phyloP scores from a whole-genome alignment of 1,284 basidiomycete species.

The Leccinum variabile region DNA sequence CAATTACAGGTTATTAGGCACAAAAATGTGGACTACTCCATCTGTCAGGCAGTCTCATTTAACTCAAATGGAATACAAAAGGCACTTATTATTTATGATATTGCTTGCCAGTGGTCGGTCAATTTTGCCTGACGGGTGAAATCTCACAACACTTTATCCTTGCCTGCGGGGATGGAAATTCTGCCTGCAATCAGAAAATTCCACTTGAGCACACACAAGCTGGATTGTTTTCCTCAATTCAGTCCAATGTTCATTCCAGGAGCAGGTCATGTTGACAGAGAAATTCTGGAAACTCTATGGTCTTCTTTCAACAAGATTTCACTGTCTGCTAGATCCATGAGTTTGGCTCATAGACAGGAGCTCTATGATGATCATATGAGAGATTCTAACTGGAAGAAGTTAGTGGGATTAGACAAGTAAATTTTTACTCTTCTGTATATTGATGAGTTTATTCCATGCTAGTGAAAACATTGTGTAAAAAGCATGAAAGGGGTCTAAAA shows the following conservation, averaged over 20 bases:
- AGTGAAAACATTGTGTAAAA: not conserved
- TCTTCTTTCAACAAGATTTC: conserved; percentile 19
- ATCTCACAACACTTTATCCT: not conserved
- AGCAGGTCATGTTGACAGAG: conserved; percentile 13
- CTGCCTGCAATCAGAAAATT: conserved; percentile 14
- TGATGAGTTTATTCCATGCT: not conserved
- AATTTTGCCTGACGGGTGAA: conserved; percentile 7
- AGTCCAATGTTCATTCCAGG: conserved; percentile 15
- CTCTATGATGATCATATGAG: conserved; percentile 20
- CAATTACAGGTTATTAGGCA: conserved; percentile 5
- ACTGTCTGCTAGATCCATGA: conserved; percentile 16
- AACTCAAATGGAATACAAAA: conserved; percentile 6
- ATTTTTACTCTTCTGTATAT: not conserved
- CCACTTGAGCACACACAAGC: conserved; percentile 16
- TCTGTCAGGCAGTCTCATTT: conserved; percentile 12
- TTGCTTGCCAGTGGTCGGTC: conserved; percentile 15
- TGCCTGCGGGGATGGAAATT: conserved; percentile 7
- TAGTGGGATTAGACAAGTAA: not conserved
- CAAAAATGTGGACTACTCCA: conserved; percentile 21
- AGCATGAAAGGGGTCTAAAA: not conserved
- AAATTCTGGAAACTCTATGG: conserved; percentile 22
- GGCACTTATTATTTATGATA: conserved; percentile 17
- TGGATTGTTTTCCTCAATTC: conserved; percentile 11
- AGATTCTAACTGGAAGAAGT: conserved; percentile 19
- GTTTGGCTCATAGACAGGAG: conserved; percentile 12